Conservation (phyloP, 441 rosid species). For the Viola pubescens region DNA sequence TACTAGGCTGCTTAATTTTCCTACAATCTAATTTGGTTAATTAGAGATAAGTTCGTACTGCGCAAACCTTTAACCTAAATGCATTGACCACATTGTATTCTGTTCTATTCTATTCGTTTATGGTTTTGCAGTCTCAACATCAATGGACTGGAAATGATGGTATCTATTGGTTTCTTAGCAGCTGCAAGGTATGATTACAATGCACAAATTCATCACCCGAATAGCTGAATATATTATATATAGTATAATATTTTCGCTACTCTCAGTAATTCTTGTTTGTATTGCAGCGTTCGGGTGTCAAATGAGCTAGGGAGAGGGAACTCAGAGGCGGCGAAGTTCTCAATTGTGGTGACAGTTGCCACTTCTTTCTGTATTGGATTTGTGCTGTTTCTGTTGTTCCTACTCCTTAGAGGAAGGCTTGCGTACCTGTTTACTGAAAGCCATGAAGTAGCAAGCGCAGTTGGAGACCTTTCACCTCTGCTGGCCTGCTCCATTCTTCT, state of each 20-base stretch:
- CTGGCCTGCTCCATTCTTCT: slow-evolving; percentile 53
- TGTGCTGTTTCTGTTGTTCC: slow-evolving; percentile 28
- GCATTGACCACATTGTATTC: too few relatives aligned
- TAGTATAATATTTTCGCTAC: not conserved
- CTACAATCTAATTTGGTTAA: too few relatives aligned
- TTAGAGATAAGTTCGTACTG: too few relatives aligned
- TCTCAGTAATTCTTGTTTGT: not conserved
- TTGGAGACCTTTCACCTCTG: slow-evolving; percentile 61
- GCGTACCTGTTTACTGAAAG: slow-evolving; percentile 51
- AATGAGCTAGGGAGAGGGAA: slow-evolving; percentile 75
- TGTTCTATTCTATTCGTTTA: not conserved
- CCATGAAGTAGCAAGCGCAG: slow-evolving; percentile 38
- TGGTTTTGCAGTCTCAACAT: slow-evolving; percentile 45
- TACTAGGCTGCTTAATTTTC: too few relatives aligned
- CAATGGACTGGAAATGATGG: slow-evolving; percentile 71
- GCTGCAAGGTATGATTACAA: slow-evolving; percentile 46
- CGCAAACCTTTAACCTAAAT: too few relatives aligned
- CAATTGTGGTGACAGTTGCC: slow-evolving; percentile 49
- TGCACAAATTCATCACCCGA: not conserved
- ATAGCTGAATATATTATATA: not conserved
- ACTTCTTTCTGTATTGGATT: slow-evolving; percentile 47
- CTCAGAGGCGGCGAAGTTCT: slow-evolving; percentile 60
- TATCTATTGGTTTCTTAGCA: slow-evolving; percentile 70
- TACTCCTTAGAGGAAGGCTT: slow-evolving; percentile 33
- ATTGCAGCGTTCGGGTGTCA: slow-evolving; percentile 69